Evolutionary conservation across 1,284 basidiomycete species (phyloP).

Genomic region (Chondrostereum purpureum): DNA sequence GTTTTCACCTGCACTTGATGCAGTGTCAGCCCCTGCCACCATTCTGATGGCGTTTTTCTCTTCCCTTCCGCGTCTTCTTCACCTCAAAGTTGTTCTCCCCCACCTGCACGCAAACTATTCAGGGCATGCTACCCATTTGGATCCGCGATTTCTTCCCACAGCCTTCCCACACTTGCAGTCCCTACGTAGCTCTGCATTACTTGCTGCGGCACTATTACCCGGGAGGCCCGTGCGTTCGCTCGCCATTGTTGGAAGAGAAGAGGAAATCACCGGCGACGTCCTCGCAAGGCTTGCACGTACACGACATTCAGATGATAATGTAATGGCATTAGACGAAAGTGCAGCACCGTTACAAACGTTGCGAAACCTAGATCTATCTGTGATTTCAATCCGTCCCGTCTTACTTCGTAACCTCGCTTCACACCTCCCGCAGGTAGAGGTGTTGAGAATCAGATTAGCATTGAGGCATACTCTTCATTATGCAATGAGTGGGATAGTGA

Average conservation of each 20-base stretch:
- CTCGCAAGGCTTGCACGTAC: slow-evolving; percentile 43
- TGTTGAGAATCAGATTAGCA: slow-evolving; percentile 50
- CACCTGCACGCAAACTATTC: neutral
- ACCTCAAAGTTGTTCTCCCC: slow-evolving; percentile 32
- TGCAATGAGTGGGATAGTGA: slow-evolving; percentile 58
- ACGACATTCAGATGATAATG: slow-evolving; percentile 24
- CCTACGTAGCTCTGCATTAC: slow-evolving; percentile 53
- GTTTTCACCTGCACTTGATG: slow-evolving; percentile 21
- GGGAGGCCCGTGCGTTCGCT: slow-evolving; percentile 51
- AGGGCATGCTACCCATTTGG: slow-evolving; percentile 9
- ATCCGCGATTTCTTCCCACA: slow-evolving; percentile 28
- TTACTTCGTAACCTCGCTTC: slow-evolving; percentile 49
- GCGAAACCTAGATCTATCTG: slow-evolving; percentile 49
- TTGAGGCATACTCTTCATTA: slow-evolving; percentile 59
- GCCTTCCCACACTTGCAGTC: slow-evolving; percentile 40
- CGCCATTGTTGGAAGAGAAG: slow-evolving; percentile 49
- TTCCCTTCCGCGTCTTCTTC: slow-evolving; percentile 33
- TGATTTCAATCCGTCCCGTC: slow-evolving; percentile 49
- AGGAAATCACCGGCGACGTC: slow-evolving; percentile 43
- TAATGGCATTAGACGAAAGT: neutral
- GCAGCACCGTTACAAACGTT: slow-evolving; percentile 18
- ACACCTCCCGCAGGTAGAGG: slow-evolving; percentile 42
- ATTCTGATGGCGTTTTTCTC: slow-evolving; percentile 40
- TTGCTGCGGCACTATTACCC: slow-evolving; percentile 53
- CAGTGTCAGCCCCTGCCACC: slow-evolving; percentile 23